phyloP scores from a whole-genome alignment of 768 basidiomycete genomes.

The Phaeotremella fagi region DNA sequence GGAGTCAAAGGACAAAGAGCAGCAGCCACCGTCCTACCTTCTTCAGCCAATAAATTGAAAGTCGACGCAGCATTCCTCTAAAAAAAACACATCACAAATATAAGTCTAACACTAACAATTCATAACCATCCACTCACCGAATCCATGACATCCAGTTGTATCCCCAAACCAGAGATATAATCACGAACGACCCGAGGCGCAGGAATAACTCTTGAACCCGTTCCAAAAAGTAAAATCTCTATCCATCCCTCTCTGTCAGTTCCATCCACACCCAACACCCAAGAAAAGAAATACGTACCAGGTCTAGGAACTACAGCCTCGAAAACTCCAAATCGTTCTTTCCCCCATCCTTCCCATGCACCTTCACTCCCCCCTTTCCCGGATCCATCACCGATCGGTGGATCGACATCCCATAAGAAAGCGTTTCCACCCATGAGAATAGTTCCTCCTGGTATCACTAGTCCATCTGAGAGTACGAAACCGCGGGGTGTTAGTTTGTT shows the following conservation, averaged over 20 bases:
- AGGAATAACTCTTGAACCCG: conserved; percentile 66
- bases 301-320: conserved; percentile 78
- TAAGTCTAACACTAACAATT: background rate
- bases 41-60: conserved; percentile 87
- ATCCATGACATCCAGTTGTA: conserved; percentile 85
- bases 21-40: conserved; percentile 86
- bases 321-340: conserved; percentile 72
- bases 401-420: conserved; percentile 82
- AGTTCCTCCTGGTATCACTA: conserved; percentile 68
- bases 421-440: conserved; percentile 82
- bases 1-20: conserved; percentile 51
- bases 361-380: conserved; percentile 7
- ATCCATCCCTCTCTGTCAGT: background rate
- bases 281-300: conserved; percentile 55
- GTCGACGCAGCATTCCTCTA: conserved; percentile 89
- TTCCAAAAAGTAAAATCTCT: conserved; percentile 90
- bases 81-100: background rate
- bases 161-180: conserved; percentile 68
- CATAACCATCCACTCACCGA: conserved; percentile 56
- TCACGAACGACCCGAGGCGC: conserved; percentile 64
- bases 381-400: conserved; percentile 36
- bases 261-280: background rate
- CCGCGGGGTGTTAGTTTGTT: conserved; percentile 40
- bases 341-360: conserved; percentile 57
- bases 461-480: conserved; percentile 54